Evolutionary conservation across 345 rosid species (phyloP).

Genomic region (Populus alba): DNA sequence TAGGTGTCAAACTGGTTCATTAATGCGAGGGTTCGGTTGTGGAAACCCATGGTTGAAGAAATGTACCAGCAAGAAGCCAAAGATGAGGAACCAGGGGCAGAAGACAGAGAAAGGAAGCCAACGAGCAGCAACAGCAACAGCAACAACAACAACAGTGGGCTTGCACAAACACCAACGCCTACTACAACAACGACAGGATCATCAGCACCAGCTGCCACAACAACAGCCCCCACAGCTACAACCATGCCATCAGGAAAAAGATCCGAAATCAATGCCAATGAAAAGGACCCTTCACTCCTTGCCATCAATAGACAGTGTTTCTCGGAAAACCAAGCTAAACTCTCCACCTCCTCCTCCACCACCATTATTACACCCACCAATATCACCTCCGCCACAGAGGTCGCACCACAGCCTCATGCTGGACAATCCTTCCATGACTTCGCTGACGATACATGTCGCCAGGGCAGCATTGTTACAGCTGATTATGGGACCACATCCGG

Average conservation of each 20-base stretch:
- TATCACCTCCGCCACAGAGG: slow-evolving; percentile 11
- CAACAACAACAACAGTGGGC: slow-evolving; percentile 23
- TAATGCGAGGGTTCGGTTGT: slow-evolving; percentile 94
- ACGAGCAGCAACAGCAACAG: slow-evolving; percentile 17
- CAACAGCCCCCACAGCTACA: slow-evolving; percentile 23
- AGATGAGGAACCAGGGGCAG: slow-evolving; percentile 39
- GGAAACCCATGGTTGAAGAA: slow-evolving; percentile 99
- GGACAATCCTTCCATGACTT: slow-evolving; percentile 30
- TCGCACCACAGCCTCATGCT: slow-evolving; percentile 12
- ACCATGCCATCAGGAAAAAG: slow-evolving; percentile 46
- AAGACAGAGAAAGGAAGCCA: slow-evolving; percentile 39
- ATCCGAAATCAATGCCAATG: slow-evolving; percentile 60
- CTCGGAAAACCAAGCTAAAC: slow-evolving; percentile 50
- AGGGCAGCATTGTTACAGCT: slow-evolving; percentile 29
- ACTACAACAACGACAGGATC: slow-evolving; percentile 24
- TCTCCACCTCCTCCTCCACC: slow-evolving; percentile 21
- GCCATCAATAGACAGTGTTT: slow-evolving; percentile 48
- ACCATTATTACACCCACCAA: not conserved
- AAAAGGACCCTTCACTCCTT: slow-evolving; percentile 64
- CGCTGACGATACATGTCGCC: slow-evolving; percentile 38
- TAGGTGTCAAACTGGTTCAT: slow-evolving; percentile 99
- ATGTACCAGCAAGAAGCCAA: slow-evolving; percentile 92
- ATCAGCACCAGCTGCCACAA: slow-evolving; percentile 24
- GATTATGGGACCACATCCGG: slow-evolving; percentile 43
- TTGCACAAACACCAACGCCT: slow-evolving; percentile 45